phyloP scores from a whole-genome alignment of 805 yeast genomes.

The Pichia cabralensis region DNA sequence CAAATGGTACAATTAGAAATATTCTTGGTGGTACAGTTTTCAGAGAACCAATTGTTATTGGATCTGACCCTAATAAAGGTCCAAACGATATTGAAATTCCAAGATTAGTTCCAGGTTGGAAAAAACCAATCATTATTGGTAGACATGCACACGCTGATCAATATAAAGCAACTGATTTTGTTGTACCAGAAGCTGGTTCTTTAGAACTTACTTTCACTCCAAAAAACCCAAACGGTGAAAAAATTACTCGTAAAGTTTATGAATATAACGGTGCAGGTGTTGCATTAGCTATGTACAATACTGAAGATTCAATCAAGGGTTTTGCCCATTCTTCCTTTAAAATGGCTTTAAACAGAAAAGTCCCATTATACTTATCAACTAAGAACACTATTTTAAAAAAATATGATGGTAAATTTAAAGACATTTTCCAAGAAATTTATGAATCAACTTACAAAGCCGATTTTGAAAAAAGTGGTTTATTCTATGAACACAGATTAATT shows the following conservation, averaged over 20 bases:
- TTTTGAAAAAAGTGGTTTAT: constrained; percentile 52
- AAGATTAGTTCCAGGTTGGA: constrained; percentile 70
- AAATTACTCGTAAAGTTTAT: constrained; percentile 42
- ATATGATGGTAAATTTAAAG: constrained; percentile 77
- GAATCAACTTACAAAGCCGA: constrained; percentile 44
- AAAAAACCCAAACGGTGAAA: constrained; percentile 37
- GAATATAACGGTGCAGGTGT: constrained; percentile 63
- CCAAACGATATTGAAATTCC: constrained; percentile 45
- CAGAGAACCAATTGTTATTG: constrained; percentile 73
- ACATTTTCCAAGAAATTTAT: constrained; percentile 61
- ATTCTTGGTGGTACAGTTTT: constrained; percentile 76
- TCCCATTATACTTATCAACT: constrained; percentile 62
- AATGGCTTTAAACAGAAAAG: constrained; percentile 53
- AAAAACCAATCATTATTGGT: constrained; percentile 73
- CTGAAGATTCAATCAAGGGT: constrained; percentile 66
- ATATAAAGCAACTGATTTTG: constrained; percentile 69
- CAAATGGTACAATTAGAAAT: constrained; percentile 78
- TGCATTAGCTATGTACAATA: constrained; percentile 76
- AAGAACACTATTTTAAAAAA: constrained; percentile 75
- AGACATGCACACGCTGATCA: constrained; percentile 85
- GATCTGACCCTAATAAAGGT: constrained; percentile 27
- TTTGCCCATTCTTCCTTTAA: constrained; percentile 77
- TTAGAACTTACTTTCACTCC: constrained; percentile 61
- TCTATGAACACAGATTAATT: constrained; percentile 73
- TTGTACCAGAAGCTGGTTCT: constrained; percentile 57